Base-by-base conservation (phyloP, 2,329 filamentous ascomycete genomes). In the Byssothecium circinans region DNA sequence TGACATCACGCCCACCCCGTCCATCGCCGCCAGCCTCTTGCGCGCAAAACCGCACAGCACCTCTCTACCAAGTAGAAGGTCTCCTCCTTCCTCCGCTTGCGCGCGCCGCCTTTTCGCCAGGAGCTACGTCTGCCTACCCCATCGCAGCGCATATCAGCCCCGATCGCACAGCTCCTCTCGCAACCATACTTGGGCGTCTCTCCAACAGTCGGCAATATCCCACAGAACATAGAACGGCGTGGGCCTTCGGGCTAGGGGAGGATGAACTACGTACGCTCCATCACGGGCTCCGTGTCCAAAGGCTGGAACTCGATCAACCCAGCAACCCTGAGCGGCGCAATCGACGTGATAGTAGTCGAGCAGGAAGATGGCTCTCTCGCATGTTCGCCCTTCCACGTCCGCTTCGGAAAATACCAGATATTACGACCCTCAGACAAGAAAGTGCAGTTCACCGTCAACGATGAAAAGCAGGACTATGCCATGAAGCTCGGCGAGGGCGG, bases 281-380 rank as follows among this genome's bases (percentile, higher is more conserved):
- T 97, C 63, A 94, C 90, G 73, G 91, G 91, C 70, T 95, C 91
- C 43, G 92, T 99, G 64, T 95, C 91, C 62, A 96, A 94, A 76
- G 92, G 94, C 72, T 99, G 94, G 94, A 99, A 99, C 75, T 96
- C 91, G 20, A 95, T 99, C 80, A 99, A 99, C 73, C 94, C 94
- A 41, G 91, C 94, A 36, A 99, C 94, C 11, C 83, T 99, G 47
- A 96, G 90, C 75, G 94, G 94, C 67, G 94, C 94, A 67, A 97
- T 99, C 75, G 94, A 99, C 80, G 92, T 97, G 61, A 96, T 99
- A 60, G 92, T 99, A 45, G 91, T 99, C 49, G 91, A 99, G 74
- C 91, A 95, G 60, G 89, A 92, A 68, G 94, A 99, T 80, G 94
- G 83, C 52, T 81, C 81, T 33, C 81, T 97, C 48, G 85, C 87